Evolutionary conservation across 2,329 filamentous ascomycete genomes (phyloP), one percentile per base, ranked within the genome.

Genomic region (Alternaria rosae): DNA sequence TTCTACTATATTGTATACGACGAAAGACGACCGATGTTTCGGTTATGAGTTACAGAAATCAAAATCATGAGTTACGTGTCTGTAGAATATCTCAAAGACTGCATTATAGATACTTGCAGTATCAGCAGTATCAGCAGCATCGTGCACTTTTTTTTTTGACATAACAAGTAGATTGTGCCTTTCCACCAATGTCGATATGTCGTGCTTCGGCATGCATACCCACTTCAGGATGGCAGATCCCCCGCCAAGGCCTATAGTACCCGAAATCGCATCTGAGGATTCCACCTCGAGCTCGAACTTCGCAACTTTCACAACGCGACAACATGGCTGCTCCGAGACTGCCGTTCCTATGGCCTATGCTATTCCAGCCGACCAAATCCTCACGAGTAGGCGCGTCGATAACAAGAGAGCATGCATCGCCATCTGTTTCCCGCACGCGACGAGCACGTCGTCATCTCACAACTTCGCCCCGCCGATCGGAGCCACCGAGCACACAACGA

Each of bases 261-360:
- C 63, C 61, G 61, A 65, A 55, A 45, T 61, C 47, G 45, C 57
- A 60, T 54, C 50, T 55, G 38, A 54, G 54, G 55, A 56, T 57
- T 45, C 44, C 38, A 54, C 50, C 47, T 41, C 20, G 41, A 62
- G 32, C 17, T 51, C 41, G 35, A 30, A 13, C 57, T 56, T 52
- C 38, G 52, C 20, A 30, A 53, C 12, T 35, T 25, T 52, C 52
- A 47, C 53, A 42, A 44, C 53, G 55, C 53, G 11, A 54, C 60
- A 67, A 54, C 15, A 84, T 83, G 82, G 78, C 82, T 17, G 70
- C 78, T 45, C 82, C 82, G 13, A 79, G 80, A 44, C 70, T 85
- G 47, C 80, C 81, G 25, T 83, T 84, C 67, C 75, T 84, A 43
- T 84, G 82, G 79, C 82, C 82, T 1, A 78, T 81, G 70, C 73